Evolutionary conservation across 1,284 basidiomycete species (phyloP).

Genomic region (Omphalotus olearius): DNA sequence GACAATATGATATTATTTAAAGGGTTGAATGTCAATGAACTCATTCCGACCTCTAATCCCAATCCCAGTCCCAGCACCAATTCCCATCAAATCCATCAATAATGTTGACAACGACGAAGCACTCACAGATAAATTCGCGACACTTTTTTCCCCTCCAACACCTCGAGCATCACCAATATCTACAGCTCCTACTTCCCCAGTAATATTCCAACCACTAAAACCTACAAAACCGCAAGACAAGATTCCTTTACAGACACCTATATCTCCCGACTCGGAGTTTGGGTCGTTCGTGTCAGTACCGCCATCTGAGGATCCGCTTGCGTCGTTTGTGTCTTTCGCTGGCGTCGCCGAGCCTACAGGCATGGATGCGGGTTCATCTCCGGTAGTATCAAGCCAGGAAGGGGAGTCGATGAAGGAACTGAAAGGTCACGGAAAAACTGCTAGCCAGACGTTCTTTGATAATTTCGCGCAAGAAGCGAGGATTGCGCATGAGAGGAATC

Average conservation of each 20-base stretch:
- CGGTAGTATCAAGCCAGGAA: background rate
- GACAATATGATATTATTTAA: too few species aligned
- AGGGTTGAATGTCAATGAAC: background rate
- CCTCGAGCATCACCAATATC: slow-evolving; percentile 34
- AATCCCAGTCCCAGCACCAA: background rate
- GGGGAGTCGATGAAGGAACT: background rate
- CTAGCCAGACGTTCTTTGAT: slow-evolving; percentile 51
- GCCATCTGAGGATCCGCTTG: slow-evolving; percentile 53
- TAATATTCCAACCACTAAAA: slow-evolving; percentile 2
- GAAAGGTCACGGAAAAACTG: slow-evolving; percentile 16
- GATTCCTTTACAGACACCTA: slow-evolving; percentile 3
- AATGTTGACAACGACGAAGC: slow-evolving; percentile 14
- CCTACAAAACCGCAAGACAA: slow-evolving; percentile 3
- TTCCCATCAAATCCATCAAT: too few species aligned
- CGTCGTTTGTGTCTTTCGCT: slow-evolving; percentile 10
- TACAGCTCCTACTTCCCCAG: slow-evolving; percentile 5
- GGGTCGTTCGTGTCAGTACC: slow-evolving; percentile 66
- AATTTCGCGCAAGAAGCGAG: slow-evolving; percentile 52
- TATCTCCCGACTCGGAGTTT: slow-evolving; percentile 48
- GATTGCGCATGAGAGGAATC: slow-evolving; percentile 45
- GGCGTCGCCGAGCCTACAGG: slow-evolving; percentile 1
- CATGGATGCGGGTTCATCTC: slow-evolving; percentile 8
- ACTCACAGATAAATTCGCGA: slow-evolving; percentile 33
- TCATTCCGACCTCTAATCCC: slow-evolving; percentile 11
- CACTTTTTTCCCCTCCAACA: slow-evolving; percentile 37